Conservation (phyloP, 768 basidiomycete species). For the Trametes cinnabarina region DNA sequence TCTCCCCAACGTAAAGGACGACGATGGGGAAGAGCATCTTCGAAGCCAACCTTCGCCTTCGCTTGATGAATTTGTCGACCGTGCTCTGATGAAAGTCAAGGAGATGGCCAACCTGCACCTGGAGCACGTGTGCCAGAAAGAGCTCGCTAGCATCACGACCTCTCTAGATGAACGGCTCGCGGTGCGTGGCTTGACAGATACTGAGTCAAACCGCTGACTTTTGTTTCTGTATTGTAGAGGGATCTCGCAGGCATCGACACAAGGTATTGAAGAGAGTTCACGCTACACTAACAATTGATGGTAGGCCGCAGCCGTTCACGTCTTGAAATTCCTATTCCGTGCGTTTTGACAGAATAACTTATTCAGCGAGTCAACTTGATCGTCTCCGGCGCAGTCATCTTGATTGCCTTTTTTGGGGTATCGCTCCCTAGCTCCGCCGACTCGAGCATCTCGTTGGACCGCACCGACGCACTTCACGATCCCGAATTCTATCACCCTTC, state of each 20-base stretch:
- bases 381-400: neutral
- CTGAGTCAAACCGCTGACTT: no score
- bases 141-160: neutral
- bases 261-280: neutral
- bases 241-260: neutral
- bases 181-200: neutral
- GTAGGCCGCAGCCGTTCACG: neutral
- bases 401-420: neutral
- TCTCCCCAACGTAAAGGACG: no score
- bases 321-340: no score
- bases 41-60: neutral
- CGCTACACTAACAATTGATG: neutral
- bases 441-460: neutral
- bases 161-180: neutral
- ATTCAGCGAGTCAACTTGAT: neutral
- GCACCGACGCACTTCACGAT: neutral
- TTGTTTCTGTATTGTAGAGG: neutral
- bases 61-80: neutral
- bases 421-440: neutral
- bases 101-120: neutral
- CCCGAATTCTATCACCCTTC: conserved; percentile 1
- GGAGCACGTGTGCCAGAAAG: neutral
- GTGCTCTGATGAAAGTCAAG: neutral
- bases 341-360: neutral
- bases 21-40: no score